Evolutionary conservation across 1,284 basidiomycete species (phyloP).

Genomic region (Cerrena zonata): DNA sequence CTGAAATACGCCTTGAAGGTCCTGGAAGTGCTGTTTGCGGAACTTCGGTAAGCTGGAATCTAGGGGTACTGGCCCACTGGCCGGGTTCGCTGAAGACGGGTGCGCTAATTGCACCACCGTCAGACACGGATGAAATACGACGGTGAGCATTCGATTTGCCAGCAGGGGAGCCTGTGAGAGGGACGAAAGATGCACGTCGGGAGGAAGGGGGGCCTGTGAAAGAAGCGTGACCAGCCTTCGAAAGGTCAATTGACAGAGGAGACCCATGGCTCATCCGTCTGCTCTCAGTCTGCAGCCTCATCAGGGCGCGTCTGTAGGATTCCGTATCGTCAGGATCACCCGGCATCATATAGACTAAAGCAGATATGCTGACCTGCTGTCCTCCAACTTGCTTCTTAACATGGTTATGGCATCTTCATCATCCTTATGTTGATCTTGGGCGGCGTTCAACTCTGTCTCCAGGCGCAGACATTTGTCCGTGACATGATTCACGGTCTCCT

Average conservation of each 20-base stretch:
- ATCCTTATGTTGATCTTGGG: constrained; percentile 58
- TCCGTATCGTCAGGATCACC: too few species aligned
- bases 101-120: constrained; percentile 32
- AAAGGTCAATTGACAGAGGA: constrained; percentile 46
- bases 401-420: constrained; percentile 79
- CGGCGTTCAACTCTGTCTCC: constrained; percentile 56
- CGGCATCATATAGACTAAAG: too few species aligned
- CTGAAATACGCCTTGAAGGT: constrained; percentile 43
- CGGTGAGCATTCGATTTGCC: constrained; percentile 49
- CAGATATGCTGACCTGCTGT: constrained; percentile 59
- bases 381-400: constrained; percentile 83
- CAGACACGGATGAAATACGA: constrained; percentile 65
- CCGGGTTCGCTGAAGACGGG: neutral
- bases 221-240: constrained; percentile 37
- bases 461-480: constrained; percentile 57
- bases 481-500: constrained; percentile 56
- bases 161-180: constrained; percentile 50
- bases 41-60: constrained; percentile 6
- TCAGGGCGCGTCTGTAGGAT: constrained; percentile 80
- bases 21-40: constrained; percentile 14
- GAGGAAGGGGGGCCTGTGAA: constrained; percentile 41
- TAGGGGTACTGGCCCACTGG: neutral
- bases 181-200: constrained; percentile 68
- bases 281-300: constrained; percentile 83
- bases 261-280: constrained; percentile 56